Conservation (phyloP, 2,329 filamentous ascomycete species). For the Ambrosiella xylebori region DNA sequence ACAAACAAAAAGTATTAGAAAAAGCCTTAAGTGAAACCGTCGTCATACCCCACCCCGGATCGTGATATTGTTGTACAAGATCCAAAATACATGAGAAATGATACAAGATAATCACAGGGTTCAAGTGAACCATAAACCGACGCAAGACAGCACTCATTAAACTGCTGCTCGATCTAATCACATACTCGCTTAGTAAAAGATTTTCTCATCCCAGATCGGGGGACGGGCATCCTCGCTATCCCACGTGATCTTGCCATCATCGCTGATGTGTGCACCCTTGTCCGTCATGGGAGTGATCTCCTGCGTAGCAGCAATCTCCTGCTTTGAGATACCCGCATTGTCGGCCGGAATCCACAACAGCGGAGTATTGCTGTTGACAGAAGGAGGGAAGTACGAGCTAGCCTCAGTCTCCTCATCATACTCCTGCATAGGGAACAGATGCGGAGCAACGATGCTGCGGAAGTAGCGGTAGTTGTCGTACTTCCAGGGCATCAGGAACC, state of each 20-base stretch:
- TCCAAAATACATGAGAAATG: background rate
- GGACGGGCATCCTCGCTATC: constrained; percentile 26
- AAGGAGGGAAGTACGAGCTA: constrained; percentile 59
- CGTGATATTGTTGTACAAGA: background rate
- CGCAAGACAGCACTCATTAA: background rate
- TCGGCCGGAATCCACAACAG: constrained; percentile 78
- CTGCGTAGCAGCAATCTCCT: constrained; percentile 58
- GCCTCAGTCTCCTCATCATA: constrained; percentile 34
- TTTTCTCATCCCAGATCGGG: constrained; percentile 28
- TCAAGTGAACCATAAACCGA: background rate
- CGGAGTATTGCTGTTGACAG: constrained; percentile 43
- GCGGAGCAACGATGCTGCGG: constrained; percentile 48
- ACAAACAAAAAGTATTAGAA: background rate
- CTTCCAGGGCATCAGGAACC: constrained; percentile 52
- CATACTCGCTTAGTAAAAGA: constrained; percentile 23
- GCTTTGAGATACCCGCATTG: constrained; percentile 51
- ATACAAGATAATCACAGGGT: background rate
- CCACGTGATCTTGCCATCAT: constrained; percentile 36
- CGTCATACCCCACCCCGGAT: background rate
- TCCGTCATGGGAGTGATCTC: constrained; percentile 66
- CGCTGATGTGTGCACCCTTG: constrained; percentile 52
- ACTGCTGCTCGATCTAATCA: background rate
- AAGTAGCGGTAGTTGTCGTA: constrained; percentile 56
- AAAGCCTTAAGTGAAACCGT: background rate
- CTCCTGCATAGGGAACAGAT: constrained; percentile 21